These are phyloP conservation scores for Candida boleticola DNA, from an alignment of 805 yeast species.

Conservation along the genomic window DNA sequence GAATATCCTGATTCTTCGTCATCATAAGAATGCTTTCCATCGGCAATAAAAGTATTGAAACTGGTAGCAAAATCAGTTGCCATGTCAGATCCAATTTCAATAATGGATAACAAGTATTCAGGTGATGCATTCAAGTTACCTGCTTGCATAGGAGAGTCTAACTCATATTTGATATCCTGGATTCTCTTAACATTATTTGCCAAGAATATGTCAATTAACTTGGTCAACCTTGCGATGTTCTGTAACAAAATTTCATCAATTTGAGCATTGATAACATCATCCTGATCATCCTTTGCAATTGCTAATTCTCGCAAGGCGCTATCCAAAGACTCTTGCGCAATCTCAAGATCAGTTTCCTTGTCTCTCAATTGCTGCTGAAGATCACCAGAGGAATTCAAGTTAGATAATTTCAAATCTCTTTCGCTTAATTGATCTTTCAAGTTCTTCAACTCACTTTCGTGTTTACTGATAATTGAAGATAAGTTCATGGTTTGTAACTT, in stretches of 20 bases:
- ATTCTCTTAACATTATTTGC: conserved; percentile 66
- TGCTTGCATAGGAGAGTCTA: conserved; percentile 78
- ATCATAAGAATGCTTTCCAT: conserved; percentile 53
- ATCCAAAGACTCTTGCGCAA: conserved; percentile 76
- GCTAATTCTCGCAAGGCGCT: conserved; percentile 63
- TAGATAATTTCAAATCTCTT: conserved; percentile 21
- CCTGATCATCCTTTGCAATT: conserved; percentile 46
- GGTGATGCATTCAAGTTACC: conserved; percentile 79
- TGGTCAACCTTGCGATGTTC: conserved; percentile 48
- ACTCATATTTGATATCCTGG: conserved; percentile 67
- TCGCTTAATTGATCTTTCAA: conserved; percentile 47
- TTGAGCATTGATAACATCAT: conserved; percentile 55
- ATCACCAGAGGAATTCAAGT: conserved; percentile 23
- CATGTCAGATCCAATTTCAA: conserved; percentile 65
- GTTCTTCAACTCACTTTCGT: conserved; percentile 58
- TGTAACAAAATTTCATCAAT: conserved; percentile 51
- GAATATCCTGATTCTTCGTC: conserved; percentile 55
- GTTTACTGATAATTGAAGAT: conserved; percentile 56
- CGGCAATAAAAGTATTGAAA: conserved; percentile 73
- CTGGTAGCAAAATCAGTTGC: conserved; percentile 80
- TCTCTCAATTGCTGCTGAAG: conserved; percentile 52
- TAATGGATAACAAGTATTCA: conserved; percentile 59
- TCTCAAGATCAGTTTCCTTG: conserved; percentile 76
- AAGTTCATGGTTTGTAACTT: conserved; percentile 63
- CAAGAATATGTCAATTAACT: conserved; percentile 68